Evolutionary conservation across 768 basidiomycete species (phyloP), one percentile per base, ranked within the genome.

Genomic region (Suillus subaureus): DNA sequence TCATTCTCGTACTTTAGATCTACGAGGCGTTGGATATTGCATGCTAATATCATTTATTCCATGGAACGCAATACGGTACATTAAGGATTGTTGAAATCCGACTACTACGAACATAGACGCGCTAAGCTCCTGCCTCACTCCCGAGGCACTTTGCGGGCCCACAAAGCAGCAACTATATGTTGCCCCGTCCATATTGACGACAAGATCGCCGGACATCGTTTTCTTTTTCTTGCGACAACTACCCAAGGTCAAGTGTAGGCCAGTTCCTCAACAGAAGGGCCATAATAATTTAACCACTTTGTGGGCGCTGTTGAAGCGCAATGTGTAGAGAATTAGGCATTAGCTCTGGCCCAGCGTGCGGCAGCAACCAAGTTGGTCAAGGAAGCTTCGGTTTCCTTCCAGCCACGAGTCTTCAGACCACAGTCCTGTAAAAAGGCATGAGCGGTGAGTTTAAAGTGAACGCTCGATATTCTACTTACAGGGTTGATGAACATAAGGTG

Each of bases 331-430:
- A 74, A 75, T 90, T 83, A 96, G 78, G 87, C 87, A 81, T 84
- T 87, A 79, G 86, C 77, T 75, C 97, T 93, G 72, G 96, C 96
- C 94, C 93, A 96, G 78, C 91, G 89, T 73, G 97, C 97, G 78
- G 89, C 96, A 68, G 87, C 84, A 70, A 97, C 96, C 67, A 99
- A 83, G 84, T 97, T 96, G 70, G 77, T 74, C 75, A 96, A 85
- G 33, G 94, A 92, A 57, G 92, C 88, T 83, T 97, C 93, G 52
- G 96, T 98, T 86, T 99, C 96, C 80, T 92, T 92, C 96, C 96
- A 97, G 72, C 91, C 94, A 85, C 96, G 94, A 70, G 97, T 99
- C 87, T 99, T 99, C 73, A 99, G 85, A 82, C 97, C 97, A 75
- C 97, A 98, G 79, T 98, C 97, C 86, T 86, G 13, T 64, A 67